Base-by-base conservation (phyloP, 2,329 filamentous ascomycete genomes). In the Fusarium bactridioides region DNA sequence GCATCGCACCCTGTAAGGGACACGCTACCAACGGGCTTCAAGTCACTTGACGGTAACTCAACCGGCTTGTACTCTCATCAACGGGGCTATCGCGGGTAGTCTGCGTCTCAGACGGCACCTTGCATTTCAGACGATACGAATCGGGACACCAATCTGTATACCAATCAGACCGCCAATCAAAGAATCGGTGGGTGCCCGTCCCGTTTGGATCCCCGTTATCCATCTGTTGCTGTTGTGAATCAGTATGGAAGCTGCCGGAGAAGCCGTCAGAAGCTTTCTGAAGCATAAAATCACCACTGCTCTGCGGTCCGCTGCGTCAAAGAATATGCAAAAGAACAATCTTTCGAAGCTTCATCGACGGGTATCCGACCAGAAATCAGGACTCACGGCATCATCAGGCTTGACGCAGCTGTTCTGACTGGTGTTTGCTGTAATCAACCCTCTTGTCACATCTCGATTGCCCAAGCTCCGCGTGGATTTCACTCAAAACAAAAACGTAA, bases 81-180 rank as follows among this genome's bases (percentile, higher is more conserved):
- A 74, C 71, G 69, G 76, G 67, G 75, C 71, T 72, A 74, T 74
- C 64, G 66, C 76, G 74, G 74, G 64, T 72, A 64, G 64, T 61
- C 66, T 69, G 66, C 72, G 76, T 78, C 74, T 76, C 70, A 73
- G 73, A 78, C 78, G 78, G 78, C 64, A 76, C 60, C 74, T 71
- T 78, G 77, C 78, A 78, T 76, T 59, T 69, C 61, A 74, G 73
- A 75, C 74, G 72, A 78, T 74, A 73, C 76, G 65, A 73, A 61
- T 69, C 70, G 61, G 70, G 56, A 57, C 68, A 68, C 74, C 69
- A 74, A 60, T 73, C 69, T 55, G 61, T 56, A 67, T 48, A 50
- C 57, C 48, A 70, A 63, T 64, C 73, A 72, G 55, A 51, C 59
- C 64, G 59, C 70, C 66, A 75, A 74, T 72, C 69, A 70, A 61